Evolutionary conservation across 2,329 filamentous ascomycete species (phyloP).

Genomic region (Fusarium sp.): DNA sequence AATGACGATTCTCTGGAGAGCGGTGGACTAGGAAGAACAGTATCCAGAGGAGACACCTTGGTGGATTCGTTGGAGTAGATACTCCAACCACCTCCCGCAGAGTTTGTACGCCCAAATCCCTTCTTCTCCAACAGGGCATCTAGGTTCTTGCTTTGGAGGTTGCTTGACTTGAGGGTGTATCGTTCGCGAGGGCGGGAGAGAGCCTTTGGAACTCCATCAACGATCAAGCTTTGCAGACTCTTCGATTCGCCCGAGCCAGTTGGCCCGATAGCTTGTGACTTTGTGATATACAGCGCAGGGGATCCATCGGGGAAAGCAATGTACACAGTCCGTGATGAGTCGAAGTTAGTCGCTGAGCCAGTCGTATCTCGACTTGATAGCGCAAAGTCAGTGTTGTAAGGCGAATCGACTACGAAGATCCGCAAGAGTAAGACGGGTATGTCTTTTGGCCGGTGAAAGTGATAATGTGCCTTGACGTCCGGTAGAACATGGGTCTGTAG

Average conservation of each 20-base stretch:
- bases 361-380: conserved; percentile 52
- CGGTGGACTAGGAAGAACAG: conserved; percentile 61
- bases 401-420: conserved; percentile 83
- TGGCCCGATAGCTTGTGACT: conserved; percentile 59
- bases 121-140: conserved; percentile 75
- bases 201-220: conserved; percentile 85
- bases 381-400: conserved; percentile 75
- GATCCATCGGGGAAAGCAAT: conserved; percentile 86
- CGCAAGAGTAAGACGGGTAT: conserved; percentile 81
- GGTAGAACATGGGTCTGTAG: conserved; percentile 81
- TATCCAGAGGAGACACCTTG: conserved; percentile 68
- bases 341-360: conserved; percentile 61
- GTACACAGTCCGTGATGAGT: conserved; percentile 79
- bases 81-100: conserved; percentile 82
- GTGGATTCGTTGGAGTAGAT: conserved; percentile 76
- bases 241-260: conserved; percentile 65
- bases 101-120: conserved; percentile 77
- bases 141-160: conserved; percentile 78
- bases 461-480: conserved; percentile 86
- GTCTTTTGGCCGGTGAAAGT: conserved; percentile 77
- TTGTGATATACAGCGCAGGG: conserved; percentile 78
- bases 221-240: conserved; percentile 76
- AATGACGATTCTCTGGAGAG: conserved; percentile 53
- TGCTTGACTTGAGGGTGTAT: conserved; percentile 76
- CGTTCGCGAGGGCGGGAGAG: conserved; percentile 80